phyloP scores from a whole-genome alignment of 1,284 basidiomycete species.

The Jaminaea rosea region DNA sequence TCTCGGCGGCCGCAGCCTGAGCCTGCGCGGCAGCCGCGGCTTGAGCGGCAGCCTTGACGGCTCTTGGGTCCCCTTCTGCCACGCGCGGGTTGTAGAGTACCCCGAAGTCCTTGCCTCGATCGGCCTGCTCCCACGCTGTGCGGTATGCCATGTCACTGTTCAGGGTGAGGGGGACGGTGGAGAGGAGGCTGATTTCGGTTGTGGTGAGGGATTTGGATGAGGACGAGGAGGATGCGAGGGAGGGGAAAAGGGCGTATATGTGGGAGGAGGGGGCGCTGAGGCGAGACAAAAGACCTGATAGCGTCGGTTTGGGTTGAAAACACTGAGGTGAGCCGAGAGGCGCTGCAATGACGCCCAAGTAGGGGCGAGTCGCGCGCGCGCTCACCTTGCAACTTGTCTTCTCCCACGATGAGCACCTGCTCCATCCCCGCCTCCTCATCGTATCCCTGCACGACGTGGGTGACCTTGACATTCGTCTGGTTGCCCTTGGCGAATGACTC shows the following conservation, averaged over 20 bases:
- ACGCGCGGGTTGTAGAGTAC: not conserved
- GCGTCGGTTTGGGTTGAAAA: not conserved
- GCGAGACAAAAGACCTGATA: not conserved
- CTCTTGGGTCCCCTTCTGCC: not conserved
- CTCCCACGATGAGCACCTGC: not conserved
- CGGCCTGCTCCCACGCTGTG: not conserved
- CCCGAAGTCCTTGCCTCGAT: not conserved
- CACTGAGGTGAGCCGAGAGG: not conserved
- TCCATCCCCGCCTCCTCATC: not conserved
- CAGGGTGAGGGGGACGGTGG: not conserved
- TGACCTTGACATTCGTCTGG: too few species aligned
- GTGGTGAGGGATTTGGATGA: not conserved
- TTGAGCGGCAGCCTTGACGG: not conserved
- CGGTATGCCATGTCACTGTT: not conserved
- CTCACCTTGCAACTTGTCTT: constrained; percentile 1
- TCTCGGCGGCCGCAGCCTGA: not conserved
- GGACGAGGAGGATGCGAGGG: not conserved
- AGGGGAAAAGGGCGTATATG: not conserved
- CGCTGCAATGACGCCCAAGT: not conserved
- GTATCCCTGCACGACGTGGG: not conserved
- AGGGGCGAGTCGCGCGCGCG: not conserved
- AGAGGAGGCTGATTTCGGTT: not conserved
- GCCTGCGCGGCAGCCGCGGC: not conserved
- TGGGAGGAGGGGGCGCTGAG: not conserved
- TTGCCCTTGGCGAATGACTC: too few species aligned